A percentile compares a stretch with the other conserved stretches of the same genome.
Conservation (phyloP, 108 stramenopile species). For the Pseudonitzschia multiseries region DNA sequence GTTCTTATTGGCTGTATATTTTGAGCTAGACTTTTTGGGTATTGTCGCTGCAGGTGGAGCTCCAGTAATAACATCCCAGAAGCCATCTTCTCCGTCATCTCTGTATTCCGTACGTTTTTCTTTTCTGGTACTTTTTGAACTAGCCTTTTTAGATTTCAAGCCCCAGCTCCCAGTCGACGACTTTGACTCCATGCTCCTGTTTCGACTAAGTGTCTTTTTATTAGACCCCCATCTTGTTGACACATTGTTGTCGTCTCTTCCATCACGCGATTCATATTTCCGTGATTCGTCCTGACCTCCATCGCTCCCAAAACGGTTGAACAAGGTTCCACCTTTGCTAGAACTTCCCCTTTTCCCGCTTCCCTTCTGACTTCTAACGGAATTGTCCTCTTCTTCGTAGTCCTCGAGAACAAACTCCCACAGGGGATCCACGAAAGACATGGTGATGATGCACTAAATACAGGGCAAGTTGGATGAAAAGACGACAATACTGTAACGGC, state of each 20-base stretch:
- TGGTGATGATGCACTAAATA: not conserved
- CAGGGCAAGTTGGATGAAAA: not conserved
- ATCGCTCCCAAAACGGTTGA: conserved; percentile 2
- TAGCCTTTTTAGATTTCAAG: not conserved
- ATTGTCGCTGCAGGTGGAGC: conserved; percentile 9
- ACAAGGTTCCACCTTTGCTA: not conserved
- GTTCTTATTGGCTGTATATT: not conserved
- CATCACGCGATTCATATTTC: not conserved
- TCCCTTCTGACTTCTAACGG: not conserved
- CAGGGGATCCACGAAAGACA: conserved; percentile 24
- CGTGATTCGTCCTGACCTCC: not conserved
- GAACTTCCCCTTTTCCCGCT: not conserved
- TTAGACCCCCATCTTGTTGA: not conserved
- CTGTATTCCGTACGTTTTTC: conserved; percentile 4
- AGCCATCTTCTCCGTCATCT: not conserved
- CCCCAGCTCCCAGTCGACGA: not conserved
- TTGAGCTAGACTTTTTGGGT: not conserved
- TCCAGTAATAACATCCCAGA: conserved; percentile 15
- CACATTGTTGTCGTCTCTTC: not conserved
- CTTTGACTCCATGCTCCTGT: not conserved
- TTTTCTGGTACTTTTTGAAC: conserved; percentile 1
- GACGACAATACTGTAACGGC: no score
- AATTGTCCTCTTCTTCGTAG: conserved; percentile 19
- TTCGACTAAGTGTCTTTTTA: not conserved
- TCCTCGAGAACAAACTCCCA: conserved; percentile 36